Percentiles rank a stretch among this genome's conserved stretches.
These are phyloP conservation scores for Arabis alpina DNA, from an alignment of 345 rosid species.

Conservation along the genomic window DNA sequence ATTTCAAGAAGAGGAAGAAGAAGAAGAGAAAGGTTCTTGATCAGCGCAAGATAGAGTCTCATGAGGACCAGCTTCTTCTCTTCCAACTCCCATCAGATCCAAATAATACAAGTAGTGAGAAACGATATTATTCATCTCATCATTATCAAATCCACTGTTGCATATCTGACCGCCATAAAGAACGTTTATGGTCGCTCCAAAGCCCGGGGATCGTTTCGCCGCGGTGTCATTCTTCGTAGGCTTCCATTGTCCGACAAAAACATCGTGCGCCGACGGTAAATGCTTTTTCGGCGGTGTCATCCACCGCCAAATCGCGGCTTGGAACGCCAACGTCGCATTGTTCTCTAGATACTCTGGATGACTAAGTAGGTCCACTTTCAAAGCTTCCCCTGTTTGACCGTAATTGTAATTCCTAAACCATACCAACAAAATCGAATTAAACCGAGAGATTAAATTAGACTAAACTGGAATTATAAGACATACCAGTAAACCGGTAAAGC, in stretches of 20 bases:
- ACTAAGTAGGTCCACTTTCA: slow-evolving; percentile 65
- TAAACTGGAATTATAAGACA: not conserved
- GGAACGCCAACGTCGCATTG: slow-evolving; percentile 82
- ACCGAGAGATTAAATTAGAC: not conserved
- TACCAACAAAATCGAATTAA: not conserved
- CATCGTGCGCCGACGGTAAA: slow-evolving; percentile 78
- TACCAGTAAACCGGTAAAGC: slow-evolving; percentile 88
- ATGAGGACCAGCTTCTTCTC: slow-evolving; percentile 90
- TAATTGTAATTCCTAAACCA: slow-evolving; percentile 83
- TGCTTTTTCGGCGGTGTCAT: slow-evolving; percentile 86
- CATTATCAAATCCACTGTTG: slow-evolving; percentile 59
- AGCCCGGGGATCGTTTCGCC: slow-evolving; percentile 71
- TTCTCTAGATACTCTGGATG: slow-evolving; percentile 77
- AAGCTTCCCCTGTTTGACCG: slow-evolving; percentile 72
- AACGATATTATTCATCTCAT: slow-evolving; percentile 71
- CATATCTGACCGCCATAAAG: slow-evolving; percentile 77
- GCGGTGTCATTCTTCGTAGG: slow-evolving; percentile 81
- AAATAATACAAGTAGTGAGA: slow-evolving; percentile 81
- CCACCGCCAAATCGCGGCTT: slow-evolving; percentile 84
- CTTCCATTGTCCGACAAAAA: slow-evolving; percentile 78
- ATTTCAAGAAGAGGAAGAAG: slow-evolving; percentile 42
- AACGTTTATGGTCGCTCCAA: slow-evolving; percentile 80
- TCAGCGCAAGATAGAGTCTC: slow-evolving; percentile 75
- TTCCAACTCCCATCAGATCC: slow-evolving; percentile 80
- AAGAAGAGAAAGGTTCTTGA: slow-evolving; percentile 61